Evolutionary conservation across 2,329 filamentous ascomycete genomes (phyloP).

Genomic region (Fusarium haematococcum): DNA sequence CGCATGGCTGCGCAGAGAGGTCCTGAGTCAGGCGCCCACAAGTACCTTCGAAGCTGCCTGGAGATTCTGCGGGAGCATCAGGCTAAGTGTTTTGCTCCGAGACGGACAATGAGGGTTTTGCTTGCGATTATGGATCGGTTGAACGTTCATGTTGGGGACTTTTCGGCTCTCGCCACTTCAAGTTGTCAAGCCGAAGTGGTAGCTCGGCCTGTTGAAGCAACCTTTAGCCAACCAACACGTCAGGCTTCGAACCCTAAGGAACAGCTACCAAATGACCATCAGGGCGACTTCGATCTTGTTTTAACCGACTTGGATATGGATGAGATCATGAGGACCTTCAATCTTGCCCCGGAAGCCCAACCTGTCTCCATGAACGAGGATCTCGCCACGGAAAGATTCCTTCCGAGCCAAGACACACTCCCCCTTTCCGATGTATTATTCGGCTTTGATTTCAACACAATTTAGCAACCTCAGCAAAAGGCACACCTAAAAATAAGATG

Average conservation of each 20-base stretch:
- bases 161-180: not conserved
- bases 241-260: accelerated
- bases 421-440: not conserved
- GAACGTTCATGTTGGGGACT: not conserved
- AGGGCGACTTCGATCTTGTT: not conserved
- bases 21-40: constrained; percentile 52
- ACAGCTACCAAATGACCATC: not conserved
- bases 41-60: constrained; percentile 55
- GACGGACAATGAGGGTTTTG: constrained; percentile 25
- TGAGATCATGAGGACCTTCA: constrained; percentile 14
- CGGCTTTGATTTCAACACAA: not conserved
- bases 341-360: not conserved
- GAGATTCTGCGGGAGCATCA: constrained; percentile 59
- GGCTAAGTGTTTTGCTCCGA: constrained; percentile 43
- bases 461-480: not conserved
- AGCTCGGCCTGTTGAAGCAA: accelerated
- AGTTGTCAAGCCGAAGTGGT: not conserved
- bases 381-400: not conserved
- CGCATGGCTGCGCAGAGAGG: constrained; percentile 60
- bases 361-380: not conserved
- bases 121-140: constrained; percentile 7
- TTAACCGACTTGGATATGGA: constrained; percentile 4
- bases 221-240: accelerated
- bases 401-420: not conserved
- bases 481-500: not conserved